Conservation (phyloP, 2,329 filamentous ascomycete species). For the Ciborinia camelliae region DNA sequence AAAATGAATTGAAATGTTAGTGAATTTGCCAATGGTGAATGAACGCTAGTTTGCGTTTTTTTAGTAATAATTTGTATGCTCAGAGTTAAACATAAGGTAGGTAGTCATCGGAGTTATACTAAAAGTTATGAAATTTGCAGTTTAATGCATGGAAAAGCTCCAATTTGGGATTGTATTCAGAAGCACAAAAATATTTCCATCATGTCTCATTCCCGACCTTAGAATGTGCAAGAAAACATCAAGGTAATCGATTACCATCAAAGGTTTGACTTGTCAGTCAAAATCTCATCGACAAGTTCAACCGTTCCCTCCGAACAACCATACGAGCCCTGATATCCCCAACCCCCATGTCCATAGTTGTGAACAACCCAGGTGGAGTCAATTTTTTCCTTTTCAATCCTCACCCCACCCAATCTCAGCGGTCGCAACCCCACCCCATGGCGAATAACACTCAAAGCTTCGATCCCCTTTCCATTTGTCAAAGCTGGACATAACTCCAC, state of each 20-base stretch:
- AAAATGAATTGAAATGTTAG: too few species aligned
- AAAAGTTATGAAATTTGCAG: not conserved
- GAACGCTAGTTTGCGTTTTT: too few species aligned
- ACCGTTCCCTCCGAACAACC: slow-evolving; percentile 67
- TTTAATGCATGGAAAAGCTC: not conserved
- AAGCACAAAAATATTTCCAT: not conserved
- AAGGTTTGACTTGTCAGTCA: slow-evolving; percentile 27
- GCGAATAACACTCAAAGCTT: slow-evolving; percentile 60
- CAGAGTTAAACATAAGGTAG: too few species aligned
- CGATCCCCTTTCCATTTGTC: slow-evolving; percentile 55
- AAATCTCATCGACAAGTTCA: slow-evolving; percentile 58
- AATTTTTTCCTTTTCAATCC: slow-evolving; percentile 61
- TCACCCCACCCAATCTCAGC: slow-evolving; percentile 56
- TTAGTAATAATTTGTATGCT: too few species aligned
- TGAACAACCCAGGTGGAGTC: slow-evolving; percentile 55
- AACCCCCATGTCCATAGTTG: slow-evolving; percentile 60
- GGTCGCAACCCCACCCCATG: slow-evolving; percentile 67
- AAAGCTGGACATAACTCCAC: slow-evolving; percentile 54
- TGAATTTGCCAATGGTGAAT: too few species aligned
- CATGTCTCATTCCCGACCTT: not conserved
- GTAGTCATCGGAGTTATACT: not conserved
- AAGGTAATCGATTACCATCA: slow-evolving; percentile 11
- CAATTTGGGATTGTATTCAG: not conserved
- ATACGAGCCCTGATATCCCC: slow-evolving; percentile 62
- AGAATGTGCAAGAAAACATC: not conserved